These are phyloP conservation scores for Solanum paucissectum DNA, from an alignment of 257 asterid species.

Conservation along the genomic window DNA sequence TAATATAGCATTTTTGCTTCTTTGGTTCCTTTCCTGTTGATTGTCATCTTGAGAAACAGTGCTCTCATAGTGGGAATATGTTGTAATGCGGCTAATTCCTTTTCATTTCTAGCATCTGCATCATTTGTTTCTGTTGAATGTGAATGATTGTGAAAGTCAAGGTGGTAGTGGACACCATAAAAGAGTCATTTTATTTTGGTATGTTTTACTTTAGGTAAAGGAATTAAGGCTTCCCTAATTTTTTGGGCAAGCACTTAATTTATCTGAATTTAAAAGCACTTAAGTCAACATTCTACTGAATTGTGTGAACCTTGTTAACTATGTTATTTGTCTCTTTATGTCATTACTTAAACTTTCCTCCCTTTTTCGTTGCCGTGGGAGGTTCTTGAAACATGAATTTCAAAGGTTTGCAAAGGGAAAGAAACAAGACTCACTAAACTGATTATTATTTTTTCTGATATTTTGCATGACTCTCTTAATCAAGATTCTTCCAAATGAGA, in stretches of 20 bases:
- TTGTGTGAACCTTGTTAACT: neutral
- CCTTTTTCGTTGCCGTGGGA: neutral
- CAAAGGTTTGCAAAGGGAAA: neutral
- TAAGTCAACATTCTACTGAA: neutral
- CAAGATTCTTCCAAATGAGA: conserved; percentile 61
- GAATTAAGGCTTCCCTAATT: no score
- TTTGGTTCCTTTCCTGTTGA: no score
- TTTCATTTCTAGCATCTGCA: no score
- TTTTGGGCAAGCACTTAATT: neutral
- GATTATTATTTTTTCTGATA: neutral
- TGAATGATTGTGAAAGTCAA: neutral
- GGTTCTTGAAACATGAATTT: neutral
- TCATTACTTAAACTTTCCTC: neutral
- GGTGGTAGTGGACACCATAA: no score
- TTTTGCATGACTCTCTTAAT: conserved; percentile 65
- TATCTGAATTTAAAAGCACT: neutral
- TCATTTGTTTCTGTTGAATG: neutral
- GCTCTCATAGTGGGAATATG: no score
- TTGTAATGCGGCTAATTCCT: no score
- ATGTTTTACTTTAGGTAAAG: neutral
- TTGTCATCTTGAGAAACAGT: no score
- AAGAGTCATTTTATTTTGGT: no score
- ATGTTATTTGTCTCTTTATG: neutral
- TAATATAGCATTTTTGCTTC: no score
- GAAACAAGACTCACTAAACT: neutral